Conservation (phyloP, 345 rosid species). For the Eucalyptus pumila region DNA sequence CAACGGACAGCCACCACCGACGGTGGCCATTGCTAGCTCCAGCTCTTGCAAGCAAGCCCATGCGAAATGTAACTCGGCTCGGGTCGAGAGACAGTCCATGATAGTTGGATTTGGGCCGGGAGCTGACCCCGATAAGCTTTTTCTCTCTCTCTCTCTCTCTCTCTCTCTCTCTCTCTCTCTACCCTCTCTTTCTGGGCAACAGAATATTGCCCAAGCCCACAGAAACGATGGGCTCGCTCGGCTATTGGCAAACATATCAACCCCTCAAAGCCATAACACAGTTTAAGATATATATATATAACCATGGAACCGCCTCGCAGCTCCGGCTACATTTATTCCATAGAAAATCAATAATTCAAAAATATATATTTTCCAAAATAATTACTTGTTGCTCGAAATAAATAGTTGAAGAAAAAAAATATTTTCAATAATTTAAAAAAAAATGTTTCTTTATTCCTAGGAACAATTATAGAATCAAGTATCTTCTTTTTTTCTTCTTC, state of each 20-base stretch:
- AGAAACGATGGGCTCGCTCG: not conserved
- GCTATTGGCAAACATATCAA: not conserved
- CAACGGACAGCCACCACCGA: not conserved
- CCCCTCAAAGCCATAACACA: not conserved
- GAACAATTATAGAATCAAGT: too few relatives aligned
- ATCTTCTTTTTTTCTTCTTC: too few relatives aligned
- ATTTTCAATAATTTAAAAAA: too few relatives aligned
- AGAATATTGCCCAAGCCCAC: not conserved
- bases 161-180: not conserved
- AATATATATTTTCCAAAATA: too few relatives aligned
- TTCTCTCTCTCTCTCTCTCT: not conserved
- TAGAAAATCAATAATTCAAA: not conserved
- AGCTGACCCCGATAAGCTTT: not conserved
- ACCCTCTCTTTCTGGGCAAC: not conserved
- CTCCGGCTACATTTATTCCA: too few relatives aligned
- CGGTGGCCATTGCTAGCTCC: not conserved
- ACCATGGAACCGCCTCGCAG: too few relatives aligned
- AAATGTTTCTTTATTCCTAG: too few relatives aligned
- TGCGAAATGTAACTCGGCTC: not conserved
- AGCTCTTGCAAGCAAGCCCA: not conserved
- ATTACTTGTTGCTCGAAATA: not conserved
- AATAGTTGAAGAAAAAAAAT: rapidly evolving
- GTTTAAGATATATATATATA: not conserved
- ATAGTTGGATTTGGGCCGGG: not conserved
- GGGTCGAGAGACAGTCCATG: not conserved